These are phyloP conservation scores for Talaromyces thailandensis DNA, from an alignment of 495 filamentous ascomycete genomes.

Conservation along the genomic window DNA sequence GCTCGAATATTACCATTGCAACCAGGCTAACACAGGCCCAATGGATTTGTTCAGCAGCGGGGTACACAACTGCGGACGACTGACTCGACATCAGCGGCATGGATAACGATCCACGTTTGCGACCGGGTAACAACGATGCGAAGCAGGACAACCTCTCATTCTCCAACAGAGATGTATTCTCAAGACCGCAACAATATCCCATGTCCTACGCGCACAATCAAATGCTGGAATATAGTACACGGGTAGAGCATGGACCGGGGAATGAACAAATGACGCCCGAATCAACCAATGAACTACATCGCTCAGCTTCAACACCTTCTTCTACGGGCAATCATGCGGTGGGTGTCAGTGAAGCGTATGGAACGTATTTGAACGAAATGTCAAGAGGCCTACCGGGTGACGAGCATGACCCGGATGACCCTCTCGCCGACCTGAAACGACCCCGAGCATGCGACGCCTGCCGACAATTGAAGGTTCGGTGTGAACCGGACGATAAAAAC, in stretches of 20 bases:
- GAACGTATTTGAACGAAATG: conserved; percentile 1
- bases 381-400: background rate
- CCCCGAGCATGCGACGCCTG: conserved; percentile 91
- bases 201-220: background rate
- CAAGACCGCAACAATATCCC: background rate
- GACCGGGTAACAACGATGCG: conserved; percentile 7
- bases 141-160: background rate
- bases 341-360: background rate
- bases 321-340: background rate
- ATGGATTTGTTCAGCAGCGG: background rate
- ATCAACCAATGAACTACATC: background rate
- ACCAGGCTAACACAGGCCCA: conserved; percentile 8
- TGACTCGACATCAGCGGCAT: conserved; percentile 9
- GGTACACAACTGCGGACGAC: background rate
- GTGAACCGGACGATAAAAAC: conserved; percentile 50
- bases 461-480: conserved; percentile 81
- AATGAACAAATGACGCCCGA: background rate
- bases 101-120: conserved; percentile 27
- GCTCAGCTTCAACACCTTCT: conserved; percentile 3
- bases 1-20: background rate
- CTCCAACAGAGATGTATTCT: background rate
- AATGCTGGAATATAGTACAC: background rate
- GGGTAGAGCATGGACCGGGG: background rate
- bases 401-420: conserved; percentile 24
- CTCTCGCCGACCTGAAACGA: conserved; percentile 55